phyloP scores from a whole-genome alignment of 805 yeast genomes.

The Saccharomycopsis capsularis region DNA sequence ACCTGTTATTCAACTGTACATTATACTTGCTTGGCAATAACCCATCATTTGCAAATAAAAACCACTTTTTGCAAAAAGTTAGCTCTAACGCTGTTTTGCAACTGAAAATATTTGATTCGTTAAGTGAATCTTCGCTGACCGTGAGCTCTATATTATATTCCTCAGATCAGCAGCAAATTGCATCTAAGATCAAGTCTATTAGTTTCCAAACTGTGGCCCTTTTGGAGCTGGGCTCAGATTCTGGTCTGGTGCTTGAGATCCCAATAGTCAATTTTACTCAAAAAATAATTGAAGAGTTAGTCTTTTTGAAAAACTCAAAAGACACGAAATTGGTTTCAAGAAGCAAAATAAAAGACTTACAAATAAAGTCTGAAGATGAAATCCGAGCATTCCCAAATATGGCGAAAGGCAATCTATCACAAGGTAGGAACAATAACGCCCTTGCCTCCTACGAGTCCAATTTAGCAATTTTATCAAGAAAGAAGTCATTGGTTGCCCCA shows the following conservation, averaged over 20 bases:
- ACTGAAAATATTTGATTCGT: background rate
- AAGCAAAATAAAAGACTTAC: conserved; percentile 7
- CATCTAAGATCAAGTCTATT: conserved; percentile 1
- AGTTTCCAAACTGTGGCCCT: background rate
- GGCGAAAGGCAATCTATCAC: background rate
- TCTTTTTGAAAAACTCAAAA: conserved; percentile 3
- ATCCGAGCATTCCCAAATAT: background rate
- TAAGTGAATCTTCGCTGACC: background rate
- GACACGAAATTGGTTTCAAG: background rate
- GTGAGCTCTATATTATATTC: conserved; percentile 8
- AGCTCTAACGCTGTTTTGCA: background rate
- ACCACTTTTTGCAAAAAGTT: too few species aligned
- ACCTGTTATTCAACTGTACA: background rate
- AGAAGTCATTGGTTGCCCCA: background rate
- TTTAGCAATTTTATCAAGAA: background rate
- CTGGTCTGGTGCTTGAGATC: too few species aligned
- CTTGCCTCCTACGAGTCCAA: background rate
- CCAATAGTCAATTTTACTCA: background rate
- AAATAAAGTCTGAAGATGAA: background rate
- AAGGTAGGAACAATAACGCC: background rate
- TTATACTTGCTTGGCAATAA: background rate
- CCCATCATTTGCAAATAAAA: background rate
- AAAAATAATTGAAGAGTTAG: conserved; percentile 4
- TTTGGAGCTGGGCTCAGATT: background rate
- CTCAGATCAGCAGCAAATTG: conserved; percentile 6